Base-by-base conservation (phyloP, 306 rosid species). In the Albizia julibrissin region DNA sequence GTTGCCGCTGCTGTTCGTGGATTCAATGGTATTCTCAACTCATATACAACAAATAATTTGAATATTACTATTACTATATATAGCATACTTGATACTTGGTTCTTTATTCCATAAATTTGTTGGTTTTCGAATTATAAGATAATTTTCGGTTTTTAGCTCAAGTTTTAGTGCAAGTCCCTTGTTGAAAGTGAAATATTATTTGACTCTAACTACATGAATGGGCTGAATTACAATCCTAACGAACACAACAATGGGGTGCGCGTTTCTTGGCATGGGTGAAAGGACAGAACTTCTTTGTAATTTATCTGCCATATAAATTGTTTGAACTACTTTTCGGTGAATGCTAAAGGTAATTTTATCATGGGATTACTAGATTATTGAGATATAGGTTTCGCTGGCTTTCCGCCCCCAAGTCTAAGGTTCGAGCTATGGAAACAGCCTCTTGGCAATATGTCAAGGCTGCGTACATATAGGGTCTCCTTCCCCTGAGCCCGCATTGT, bases 1-100 rank as follows among this genome's bases (percentile, higher is more conserved):
- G 99, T 95, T 18, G 84, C 89, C 3, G 94, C 99, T 0, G 98
- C 98, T 4, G 93, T 95, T 86, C 80, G 88, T 16, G 99, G 99
- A 42, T 95, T 95, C 86, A 95, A 95, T 52, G 99, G 99, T 91
- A 84, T 21, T 29, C 64, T 64, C 31, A 10, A 19, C 21, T 33
- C 1, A 34, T 5, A 8, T 3, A 8, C 58, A 59, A 40, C 9
- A 56, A n/a, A 2, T 10, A 2, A 43, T 56, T 16, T 22, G 14
- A 22, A 9, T 75, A 8, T 42, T 3, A 22, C 24, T 9, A 37
- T 19, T 58, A 58, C 10, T 22, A 3, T 33, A 3, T 87, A 54
- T 56, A 16, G 64, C 10, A 7, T 29, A 2, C 27, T 75, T 33
- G n/a, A 7, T 29, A 2, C 27, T 29, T 65, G 42, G 24, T 81